These are phyloP conservation scores for Coemansia sp. DNA, from an alignment of 192 early-diverging fungal genomes.

Conservation along the genomic window DNA sequence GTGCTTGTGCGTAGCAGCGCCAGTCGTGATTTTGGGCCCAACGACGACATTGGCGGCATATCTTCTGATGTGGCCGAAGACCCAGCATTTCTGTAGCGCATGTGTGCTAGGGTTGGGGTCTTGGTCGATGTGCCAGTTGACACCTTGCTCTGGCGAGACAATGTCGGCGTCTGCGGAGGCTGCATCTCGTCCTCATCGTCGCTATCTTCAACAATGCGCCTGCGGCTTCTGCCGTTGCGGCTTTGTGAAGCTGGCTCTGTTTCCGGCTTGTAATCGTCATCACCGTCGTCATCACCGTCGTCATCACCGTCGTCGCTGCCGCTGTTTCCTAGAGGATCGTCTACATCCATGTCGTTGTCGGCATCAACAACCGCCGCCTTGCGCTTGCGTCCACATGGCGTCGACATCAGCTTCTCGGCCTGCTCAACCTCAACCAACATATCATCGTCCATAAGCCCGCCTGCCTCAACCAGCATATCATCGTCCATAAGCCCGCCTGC, in stretches of 20 bases:
- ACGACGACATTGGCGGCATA: constrained; percentile 13
- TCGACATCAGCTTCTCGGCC: constrained; percentile 10
- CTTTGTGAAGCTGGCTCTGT: not conserved
- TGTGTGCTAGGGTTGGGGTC: constrained; percentile 16
- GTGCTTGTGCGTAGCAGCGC: constrained; percentile 15
- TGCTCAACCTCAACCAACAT: constrained; percentile 33
- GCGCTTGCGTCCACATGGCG: constrained; percentile 28
- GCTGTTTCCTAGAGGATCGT: not conserved
- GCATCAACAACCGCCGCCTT: constrained; percentile 2
- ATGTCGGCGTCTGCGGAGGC: not conserved
- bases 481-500: constrained; percentile 23
- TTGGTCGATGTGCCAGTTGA: not conserved
- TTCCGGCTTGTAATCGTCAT: constrained; percentile 21
- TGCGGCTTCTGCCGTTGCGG: constrained; percentile 11
- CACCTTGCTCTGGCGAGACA: not conserved
- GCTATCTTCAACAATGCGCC: constrained; percentile 36
- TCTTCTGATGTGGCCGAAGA: constrained; percentile 26
- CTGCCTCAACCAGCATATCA: constrained; percentile 28
- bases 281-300: constrained; percentile 13
- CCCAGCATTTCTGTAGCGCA: constrained; percentile 10
- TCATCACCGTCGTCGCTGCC: not conserved
- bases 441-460: constrained; percentile 26
- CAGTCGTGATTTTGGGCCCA: constrained; percentile 3
- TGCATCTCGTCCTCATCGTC: constrained; percentile 20
- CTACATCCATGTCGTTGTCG: constrained; percentile 11